Evolutionary conservation across 805 yeast genomes (phyloP).

Genomic region (Hyphopichia homilentoma): DNA sequence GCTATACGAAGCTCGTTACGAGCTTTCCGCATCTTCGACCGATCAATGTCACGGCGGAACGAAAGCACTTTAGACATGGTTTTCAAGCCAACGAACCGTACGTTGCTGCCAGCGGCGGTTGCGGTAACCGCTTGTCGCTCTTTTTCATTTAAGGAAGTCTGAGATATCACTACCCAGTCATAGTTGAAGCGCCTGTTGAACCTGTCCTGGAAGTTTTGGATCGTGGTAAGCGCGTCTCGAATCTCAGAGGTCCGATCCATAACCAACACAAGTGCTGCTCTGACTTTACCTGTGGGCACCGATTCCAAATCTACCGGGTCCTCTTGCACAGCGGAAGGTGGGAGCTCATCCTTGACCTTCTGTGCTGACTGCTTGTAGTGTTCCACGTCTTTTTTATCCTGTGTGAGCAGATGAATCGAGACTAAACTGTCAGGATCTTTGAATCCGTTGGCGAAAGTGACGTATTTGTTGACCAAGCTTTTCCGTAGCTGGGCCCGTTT

Average conservation of each 20-base stretch:
- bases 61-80: slow-evolving; percentile 14
- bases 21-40: too few species aligned
- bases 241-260: slow-evolving; percentile 5
- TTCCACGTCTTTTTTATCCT: background rate
- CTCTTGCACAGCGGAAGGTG: slow-evolving; percentile 1
- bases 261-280: slow-evolving; percentile 9
- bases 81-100: slow-evolving; percentile 10
- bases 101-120: slow-evolving; percentile 13
- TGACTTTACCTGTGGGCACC: slow-evolving; percentile 1
- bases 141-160: slow-evolving; percentile 12
- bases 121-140: slow-evolving; percentile 11
- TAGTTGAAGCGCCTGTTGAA: slow-evolving; percentile 20
- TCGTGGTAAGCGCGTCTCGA: slow-evolving; percentile 5
- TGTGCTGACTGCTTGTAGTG: background rate
- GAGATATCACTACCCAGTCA: slow-evolving; percentile 23
- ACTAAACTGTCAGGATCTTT: background rate
- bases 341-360: background rate
- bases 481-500: background rate
- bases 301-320: background rate
- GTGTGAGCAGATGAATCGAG: too few species aligned
- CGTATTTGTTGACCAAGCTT: background rate
- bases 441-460: background rate
- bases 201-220: slow-evolving; percentile 12
- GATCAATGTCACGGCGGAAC: slow-evolving; percentile 15
- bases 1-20: slow-evolving; percentile 18